Percentiles rank a stretch among this genome's conserved stretches.
Conservation (phyloP, 1,284 basidiomycete genomes). For the Ceratobasidium sp. region DNA sequence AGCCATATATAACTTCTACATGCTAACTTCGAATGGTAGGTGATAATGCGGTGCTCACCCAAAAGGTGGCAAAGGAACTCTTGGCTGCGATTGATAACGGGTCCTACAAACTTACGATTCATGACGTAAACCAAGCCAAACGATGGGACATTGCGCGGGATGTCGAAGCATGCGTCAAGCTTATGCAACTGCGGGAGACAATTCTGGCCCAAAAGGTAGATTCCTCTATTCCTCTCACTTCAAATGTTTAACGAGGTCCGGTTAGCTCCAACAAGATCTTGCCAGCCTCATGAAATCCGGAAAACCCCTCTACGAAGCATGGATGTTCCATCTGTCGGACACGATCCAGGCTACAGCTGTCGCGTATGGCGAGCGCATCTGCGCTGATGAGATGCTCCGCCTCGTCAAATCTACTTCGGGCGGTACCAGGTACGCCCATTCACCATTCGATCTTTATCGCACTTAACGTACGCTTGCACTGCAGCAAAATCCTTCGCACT, state of each 20-base stretch:
- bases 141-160: constrained; percentile 32
- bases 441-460: too few relatives aligned
- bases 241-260: too few relatives aligned
- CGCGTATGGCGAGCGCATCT: constrained; percentile 43
- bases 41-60: constrained; percentile 45
- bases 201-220: constrained; percentile 31
- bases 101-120: constrained; percentile 38
- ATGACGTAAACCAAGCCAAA: constrained; percentile 32
- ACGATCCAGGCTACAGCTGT: constrained; percentile 43
- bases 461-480: not conserved
- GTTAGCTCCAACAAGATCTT: constrained; percentile 39
- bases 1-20: not conserved
- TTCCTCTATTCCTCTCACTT: not conserved
- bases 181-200: constrained; percentile 45
- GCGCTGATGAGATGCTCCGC: constrained; percentile 35
- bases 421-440: constrained; percentile 35
- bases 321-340: constrained; percentile 45
- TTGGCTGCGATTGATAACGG: constrained; percentile 43
- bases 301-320: constrained; percentile 44
- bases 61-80: constrained; percentile 45
- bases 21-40: constrained; percentile 12
- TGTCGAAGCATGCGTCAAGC: constrained; percentile 41
- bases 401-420: constrained; percentile 39
- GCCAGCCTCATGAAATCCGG: constrained; percentile 37
- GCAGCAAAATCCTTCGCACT: constrained; percentile 34